These are phyloP conservation scores for Bullera alba DNA, from an alignment of 768 basidiomycete species.

Conservation along the genomic window DNA sequence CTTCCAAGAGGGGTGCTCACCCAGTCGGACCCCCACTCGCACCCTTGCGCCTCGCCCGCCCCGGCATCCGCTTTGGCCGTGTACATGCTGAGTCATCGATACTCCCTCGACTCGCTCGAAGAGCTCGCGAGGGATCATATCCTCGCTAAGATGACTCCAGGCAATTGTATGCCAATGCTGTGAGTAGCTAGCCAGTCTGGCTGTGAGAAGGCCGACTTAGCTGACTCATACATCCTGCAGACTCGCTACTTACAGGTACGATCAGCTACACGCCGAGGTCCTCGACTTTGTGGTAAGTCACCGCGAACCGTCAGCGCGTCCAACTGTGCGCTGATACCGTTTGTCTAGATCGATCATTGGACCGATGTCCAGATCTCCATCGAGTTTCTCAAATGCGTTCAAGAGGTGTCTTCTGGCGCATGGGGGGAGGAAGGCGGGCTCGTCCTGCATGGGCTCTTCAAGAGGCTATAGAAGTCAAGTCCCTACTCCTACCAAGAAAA, in stretches of 20 bases:
- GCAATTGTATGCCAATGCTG: conserved; percentile 61
- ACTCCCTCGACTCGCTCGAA: conserved; percentile 61
- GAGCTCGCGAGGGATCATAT: conserved; percentile 65
- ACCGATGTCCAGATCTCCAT: conserved; percentile 6
- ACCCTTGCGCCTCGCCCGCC: conserved; percentile 58
- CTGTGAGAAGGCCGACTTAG: not conserved
- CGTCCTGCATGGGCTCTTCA: conserved; percentile 29
- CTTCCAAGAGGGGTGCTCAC: too few species aligned
- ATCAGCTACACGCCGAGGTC: conserved; percentile 12
- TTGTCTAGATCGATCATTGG: conserved; percentile 13
- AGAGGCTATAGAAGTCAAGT: too few species aligned
- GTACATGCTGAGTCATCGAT: conserved; percentile 71
- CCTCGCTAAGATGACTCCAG: conserved; percentile 61
- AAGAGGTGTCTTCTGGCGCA: conserved; percentile 31
- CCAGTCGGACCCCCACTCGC: conserved; percentile 61
- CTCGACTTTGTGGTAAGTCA: conserved; percentile 61
- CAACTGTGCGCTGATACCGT: not conserved
- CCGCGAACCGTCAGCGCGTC: not conserved
- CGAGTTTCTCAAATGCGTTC: conserved; percentile 29
- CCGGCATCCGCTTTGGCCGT: conserved; percentile 68
- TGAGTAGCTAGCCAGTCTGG: conserved; percentile 51
- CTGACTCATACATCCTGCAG: not conserved
- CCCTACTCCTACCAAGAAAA: too few species aligned
- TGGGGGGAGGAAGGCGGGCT: conserved; percentile 28
- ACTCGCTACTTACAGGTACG: conserved; percentile 11